Evolutionary conservation across 2,329 filamentous ascomycete species (phyloP).

Genomic region (Penicillium fuscoglaucum): DNA sequence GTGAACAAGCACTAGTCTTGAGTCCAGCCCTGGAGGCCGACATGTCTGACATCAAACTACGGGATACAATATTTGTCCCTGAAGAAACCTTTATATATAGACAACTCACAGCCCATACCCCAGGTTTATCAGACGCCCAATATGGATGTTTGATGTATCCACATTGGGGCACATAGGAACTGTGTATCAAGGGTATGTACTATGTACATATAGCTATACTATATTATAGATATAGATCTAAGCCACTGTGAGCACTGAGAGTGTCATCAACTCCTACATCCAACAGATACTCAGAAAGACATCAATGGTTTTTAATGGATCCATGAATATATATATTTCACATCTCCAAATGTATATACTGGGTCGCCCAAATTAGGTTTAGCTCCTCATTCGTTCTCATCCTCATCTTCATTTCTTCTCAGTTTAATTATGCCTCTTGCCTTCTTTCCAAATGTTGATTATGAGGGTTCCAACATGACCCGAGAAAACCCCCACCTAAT

Average conservation of each 20-base stretch:
- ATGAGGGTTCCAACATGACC: not conserved
- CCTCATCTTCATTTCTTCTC: not conserved
- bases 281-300: not conserved
- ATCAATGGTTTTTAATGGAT: no score
- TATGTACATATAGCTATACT: no score
- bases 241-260: no score
- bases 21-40: not conserved
- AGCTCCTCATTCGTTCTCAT: not conserved
- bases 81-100: no score
- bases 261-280: not conserved
- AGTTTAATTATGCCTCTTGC: not conserved
- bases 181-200: no score
- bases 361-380: not conserved
- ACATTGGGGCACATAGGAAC: not conserved
- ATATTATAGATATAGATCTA: not conserved
- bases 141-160: not conserved
- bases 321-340: no score
- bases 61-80: no score
- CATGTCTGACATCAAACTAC: not conserved
- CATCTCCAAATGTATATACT: no score
- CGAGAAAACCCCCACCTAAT: not conserved
- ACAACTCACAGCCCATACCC: not conserved
- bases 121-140: not conserved
- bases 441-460: not conserved
- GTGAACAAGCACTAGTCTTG: no score